These are phyloP conservation scores for Cinnamomum chago DNA, from an alignment of 164 flowering plant genomes.

Conservation along the genomic window DNA sequence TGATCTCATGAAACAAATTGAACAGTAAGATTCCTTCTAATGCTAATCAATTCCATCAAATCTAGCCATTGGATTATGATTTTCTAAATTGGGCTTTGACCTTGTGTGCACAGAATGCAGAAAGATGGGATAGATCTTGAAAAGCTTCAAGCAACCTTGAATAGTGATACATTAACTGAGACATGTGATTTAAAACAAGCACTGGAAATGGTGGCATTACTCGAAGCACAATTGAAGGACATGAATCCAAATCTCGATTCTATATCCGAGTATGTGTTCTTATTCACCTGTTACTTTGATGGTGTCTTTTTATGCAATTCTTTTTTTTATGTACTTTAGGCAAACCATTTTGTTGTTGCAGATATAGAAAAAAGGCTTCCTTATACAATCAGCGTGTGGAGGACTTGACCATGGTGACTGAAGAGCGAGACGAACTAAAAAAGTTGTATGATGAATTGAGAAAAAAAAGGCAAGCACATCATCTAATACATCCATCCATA, in stretches of 20 bases:
- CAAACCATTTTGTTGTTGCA: constrained; percentile 13
- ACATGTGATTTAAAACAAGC: constrained; percentile 59
- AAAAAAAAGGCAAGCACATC: constrained; percentile 61
- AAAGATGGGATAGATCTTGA: constrained; percentile 85
- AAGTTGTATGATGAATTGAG: constrained; percentile 88
- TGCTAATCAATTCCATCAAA: background rate
- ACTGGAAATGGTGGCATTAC: constrained; percentile 75
- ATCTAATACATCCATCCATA: background rate
- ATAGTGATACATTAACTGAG: constrained; percentile 42
- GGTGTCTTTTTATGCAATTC: background rate
- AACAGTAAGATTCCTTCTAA: constrained; percentile 57
- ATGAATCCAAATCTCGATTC: constrained; percentile 99
- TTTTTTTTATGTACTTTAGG: background rate
- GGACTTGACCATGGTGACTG: constrained; percentile 76
- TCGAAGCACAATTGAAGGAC: constrained; percentile 91
- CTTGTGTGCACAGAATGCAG: constrained; percentile 50
- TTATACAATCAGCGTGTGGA: constrained; percentile 78
- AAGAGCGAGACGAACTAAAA: constrained; percentile 86
- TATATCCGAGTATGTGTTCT: constrained; percentile 68
- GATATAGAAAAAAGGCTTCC: constrained; percentile 70
- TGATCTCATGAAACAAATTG: constrained; percentile 62
- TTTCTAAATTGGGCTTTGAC: background rate
- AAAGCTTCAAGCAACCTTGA: constrained; percentile 64
- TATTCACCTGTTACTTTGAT: background rate
- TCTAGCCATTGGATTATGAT: background rate